Evolutionary conservation across 148 eudicot genomes (phyloP).

Genomic region (Nyssa sinensis): DNA sequence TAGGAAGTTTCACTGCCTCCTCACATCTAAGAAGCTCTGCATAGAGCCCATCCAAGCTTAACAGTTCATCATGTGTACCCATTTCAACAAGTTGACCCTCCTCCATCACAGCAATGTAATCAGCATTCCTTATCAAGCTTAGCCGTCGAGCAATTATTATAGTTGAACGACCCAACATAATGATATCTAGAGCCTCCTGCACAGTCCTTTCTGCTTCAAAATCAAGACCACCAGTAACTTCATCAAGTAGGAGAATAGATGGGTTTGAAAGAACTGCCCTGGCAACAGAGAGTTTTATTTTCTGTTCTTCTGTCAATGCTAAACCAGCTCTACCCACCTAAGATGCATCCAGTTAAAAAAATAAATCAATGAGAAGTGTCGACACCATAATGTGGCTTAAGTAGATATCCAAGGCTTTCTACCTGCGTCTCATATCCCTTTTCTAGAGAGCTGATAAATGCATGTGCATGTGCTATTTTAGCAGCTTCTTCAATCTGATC

Average conservation of each 20-base stretch:
- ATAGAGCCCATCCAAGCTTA: constrained; percentile 83
- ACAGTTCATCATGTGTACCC: constrained; percentile 94
- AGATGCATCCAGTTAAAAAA: too few species aligned
- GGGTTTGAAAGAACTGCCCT: constrained; percentile 95
- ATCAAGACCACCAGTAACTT: constrained; percentile 99
- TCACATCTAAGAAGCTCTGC: constrained; percentile 96
- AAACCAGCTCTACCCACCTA: constrained; percentile 95
- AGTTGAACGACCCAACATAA: constrained; percentile 94
- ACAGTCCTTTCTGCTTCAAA: constrained; percentile 98
- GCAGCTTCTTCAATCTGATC: constrained; percentile 99
- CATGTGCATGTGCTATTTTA: constrained; percentile 92
- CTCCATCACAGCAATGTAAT: constrained; percentile 98
- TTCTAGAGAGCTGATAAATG: constrained; percentile 88
- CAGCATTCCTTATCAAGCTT: constrained; percentile 89
- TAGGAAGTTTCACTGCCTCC: constrained; percentile 96
- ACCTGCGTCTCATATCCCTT: constrained; percentile 96
- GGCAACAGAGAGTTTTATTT: constrained; percentile 93
- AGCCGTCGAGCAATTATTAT: constrained; percentile 93
- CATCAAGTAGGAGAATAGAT: constrained; percentile 91
- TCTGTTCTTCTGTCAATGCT: constrained; percentile 88
- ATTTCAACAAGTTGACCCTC: constrained; percentile 99
- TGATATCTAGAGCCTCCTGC: constrained; percentile 87
- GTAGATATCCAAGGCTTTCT: too few species aligned
- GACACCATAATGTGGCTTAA: too few species aligned
- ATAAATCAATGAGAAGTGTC: too few species aligned